A percentile compares a stretch with the other conserved stretches of the same genome.
Evolutionary conservation across 371 early-diverging fungal species (phyloP).

Genomic region (Mucor racemosus): DNA sequence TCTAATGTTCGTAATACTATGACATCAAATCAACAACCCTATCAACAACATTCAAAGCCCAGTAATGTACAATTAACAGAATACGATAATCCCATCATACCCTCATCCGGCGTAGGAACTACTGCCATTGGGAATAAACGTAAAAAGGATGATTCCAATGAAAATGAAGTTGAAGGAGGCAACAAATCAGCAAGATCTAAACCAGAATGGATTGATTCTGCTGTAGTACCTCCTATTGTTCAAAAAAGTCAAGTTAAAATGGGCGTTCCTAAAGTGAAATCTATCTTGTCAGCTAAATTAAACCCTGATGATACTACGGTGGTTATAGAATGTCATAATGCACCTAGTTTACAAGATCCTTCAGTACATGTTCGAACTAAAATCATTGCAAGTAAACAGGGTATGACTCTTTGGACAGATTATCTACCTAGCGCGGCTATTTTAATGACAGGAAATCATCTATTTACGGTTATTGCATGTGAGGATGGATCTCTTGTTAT

Average conservation of each 20-base stretch:
- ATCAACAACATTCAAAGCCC: neutral
- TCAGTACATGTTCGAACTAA: conserved; percentile 29
- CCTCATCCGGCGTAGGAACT: conserved; percentile 46
- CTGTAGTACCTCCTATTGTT: conserved; percentile 50
- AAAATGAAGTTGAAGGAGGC: conserved; percentile 15
- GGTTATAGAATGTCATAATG: conserved; percentile 64
- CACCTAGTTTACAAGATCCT: conserved; percentile 15
- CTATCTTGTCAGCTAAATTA: conserved; percentile 42
- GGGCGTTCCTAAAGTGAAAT: conserved; percentile 58
- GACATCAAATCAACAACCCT: too few species aligned
- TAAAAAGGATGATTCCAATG: conserved; percentile 29
- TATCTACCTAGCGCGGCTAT: conserved; percentile 63
- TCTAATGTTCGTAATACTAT: neutral
- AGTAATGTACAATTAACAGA: neutral
- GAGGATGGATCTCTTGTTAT: conserved; percentile 74
- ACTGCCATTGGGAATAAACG: conserved; percentile 57
- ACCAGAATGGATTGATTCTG: conserved; percentile 46
- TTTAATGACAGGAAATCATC: conserved; percentile 61
- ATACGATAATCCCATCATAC: conserved; percentile 29
- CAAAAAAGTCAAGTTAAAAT: conserved; percentile 57
- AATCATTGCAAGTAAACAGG: conserved; percentile 50
- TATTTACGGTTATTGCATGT: conserved; percentile 67
- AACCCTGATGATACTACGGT: conserved; percentile 27
- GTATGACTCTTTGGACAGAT: conserved; percentile 63
- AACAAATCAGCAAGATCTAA: conserved; percentile 15